Evolutionary conservation across 2,329 filamentous ascomycete species (phyloP).

Genomic region (Cladophialophora chaetospira): DNA sequence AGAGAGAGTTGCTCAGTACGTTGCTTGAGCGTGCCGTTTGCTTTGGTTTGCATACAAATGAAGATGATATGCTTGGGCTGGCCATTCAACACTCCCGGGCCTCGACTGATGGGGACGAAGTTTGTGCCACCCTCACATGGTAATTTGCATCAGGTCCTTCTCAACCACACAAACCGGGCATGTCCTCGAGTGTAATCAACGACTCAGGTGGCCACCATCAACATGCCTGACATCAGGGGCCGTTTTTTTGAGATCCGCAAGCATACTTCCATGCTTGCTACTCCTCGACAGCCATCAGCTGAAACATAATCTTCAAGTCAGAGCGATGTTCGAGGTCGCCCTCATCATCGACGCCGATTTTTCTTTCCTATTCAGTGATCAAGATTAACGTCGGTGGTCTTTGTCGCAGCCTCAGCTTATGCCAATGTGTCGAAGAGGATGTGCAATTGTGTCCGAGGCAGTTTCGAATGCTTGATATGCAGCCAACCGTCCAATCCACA

Average conservation of each 20-base stretch:
- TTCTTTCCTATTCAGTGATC: no score
- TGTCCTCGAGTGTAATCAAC: conserved; percentile 5
- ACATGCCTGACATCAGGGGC: background rate
- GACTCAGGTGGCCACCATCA: background rate
- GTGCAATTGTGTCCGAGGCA: background rate
- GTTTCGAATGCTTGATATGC: conserved; percentile 6
- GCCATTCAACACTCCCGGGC: background rate
- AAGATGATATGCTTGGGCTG: conserved; percentile 3
- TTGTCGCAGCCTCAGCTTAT: no score
- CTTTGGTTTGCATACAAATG: background rate
- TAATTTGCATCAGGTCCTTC: conserved; percentile 3
- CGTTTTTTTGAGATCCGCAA: background rate
- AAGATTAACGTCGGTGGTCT: no score
- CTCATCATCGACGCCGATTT: no score
- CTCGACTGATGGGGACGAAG: background rate
- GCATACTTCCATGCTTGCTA: background rate
- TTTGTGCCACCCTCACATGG: conserved; percentile 3
- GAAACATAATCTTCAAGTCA: no score
- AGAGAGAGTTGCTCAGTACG: no score
- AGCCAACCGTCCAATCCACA: conserved; percentile 5
- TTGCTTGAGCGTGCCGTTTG: background rate
- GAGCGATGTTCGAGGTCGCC: no score
- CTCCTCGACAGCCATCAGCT: no score
- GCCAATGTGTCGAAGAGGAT: background rate
- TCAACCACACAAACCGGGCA: conserved; percentile 8